Base-by-base conservation (phyloP, 192 early-diverging fungal genomes). In the Coemansia sp. region DNA sequence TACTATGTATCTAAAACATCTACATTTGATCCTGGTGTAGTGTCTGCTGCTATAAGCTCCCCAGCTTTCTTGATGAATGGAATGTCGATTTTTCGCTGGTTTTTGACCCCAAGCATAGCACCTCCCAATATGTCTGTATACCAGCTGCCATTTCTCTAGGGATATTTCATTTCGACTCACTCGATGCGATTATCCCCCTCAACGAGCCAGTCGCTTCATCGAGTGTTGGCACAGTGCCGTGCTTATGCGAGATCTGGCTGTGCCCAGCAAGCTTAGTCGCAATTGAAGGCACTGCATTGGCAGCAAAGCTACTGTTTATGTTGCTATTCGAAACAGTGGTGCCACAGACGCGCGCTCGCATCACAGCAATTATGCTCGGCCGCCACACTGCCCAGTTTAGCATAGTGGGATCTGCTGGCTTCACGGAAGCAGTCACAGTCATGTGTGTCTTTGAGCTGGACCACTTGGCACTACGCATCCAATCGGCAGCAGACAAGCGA, bases 171-270 rank as follows among this genome's bases (percentile, higher is more conserved):
- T 46, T 80, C 23, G 77, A 80, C n/a, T 34, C 51, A 0, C 53
- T 80, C 7, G 77, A 80, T 21, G 45, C 53, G 5, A 60, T 71
- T 23, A 35, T 40, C 38, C 65, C 71, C 5, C 42, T 39, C 50
- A 37, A 23, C 21, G n/a, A 3, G 24, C 9, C 33, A 3, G 8
- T 2, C 1, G 9, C 33, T 14, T 38, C 18, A 1, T 21, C 6
- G 18, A 37, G 37, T 18, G 24, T 2, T 4, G 8, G 21, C 43
- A 14, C 3, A 50, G 2, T 9, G 33, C 71, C 63, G 11, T 62
- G 63, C 33, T 5, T 71, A 42, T 70, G 77, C 48, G 77, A 74
- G 36, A 53, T 74, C 40, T 79, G 77, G 77, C 59, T 79, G 16
- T 56, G 18, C 8, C 59, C 59, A 9, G n/a, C 43, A 60, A 37